These are phyloP conservation scores for Metschnikowia anglica DNA, from an alignment of 805 yeast species.

Conservation along the genomic window DNA sequence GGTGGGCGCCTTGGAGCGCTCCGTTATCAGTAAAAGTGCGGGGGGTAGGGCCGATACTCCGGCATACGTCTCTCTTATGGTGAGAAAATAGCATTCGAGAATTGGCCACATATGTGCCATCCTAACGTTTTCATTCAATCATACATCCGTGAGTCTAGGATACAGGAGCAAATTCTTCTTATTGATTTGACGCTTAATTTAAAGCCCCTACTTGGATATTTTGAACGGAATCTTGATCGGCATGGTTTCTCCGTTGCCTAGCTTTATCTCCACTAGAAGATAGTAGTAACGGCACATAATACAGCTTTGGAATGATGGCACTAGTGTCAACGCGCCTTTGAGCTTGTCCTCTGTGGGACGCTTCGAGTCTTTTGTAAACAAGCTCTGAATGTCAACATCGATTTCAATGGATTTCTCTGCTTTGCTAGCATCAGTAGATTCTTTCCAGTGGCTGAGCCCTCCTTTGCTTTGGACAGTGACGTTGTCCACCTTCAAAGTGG, in stretches of 20 bases:
- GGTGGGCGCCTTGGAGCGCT: too few relatives aligned
- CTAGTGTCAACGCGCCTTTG: slow-evolving; percentile 21
- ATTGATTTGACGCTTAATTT: neutral
- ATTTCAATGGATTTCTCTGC: slow-evolving; percentile 10
- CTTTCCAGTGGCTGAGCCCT: slow-evolving; percentile 17
- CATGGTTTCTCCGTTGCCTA: slow-evolving; percentile 22
- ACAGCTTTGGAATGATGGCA: slow-evolving; percentile 32
- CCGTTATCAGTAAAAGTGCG: neutral
- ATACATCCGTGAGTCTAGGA: too few relatives aligned
- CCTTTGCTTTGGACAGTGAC: slow-evolving; percentile 11
- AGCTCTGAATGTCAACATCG: slow-evolving; percentile 16
- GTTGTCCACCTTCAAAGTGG: slow-evolving; percentile 20
- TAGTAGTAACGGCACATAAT: slow-evolving; percentile 30
- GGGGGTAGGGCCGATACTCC: neutral
- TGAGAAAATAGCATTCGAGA: too few relatives aligned
- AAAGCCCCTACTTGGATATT: slow-evolving; percentile 9
- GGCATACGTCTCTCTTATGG: too few relatives aligned
- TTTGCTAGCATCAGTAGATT: neutral
- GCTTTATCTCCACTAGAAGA: slow-evolving; percentile 20
- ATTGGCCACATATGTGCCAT: too few relatives aligned
- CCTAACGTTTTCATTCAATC: too few relatives aligned
- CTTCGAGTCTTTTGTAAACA: slow-evolving; percentile 14
- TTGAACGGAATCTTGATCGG: slow-evolving; percentile 23
- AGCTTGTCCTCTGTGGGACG: slow-evolving; percentile 16
- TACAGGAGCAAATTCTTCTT: too few relatives aligned